These are phyloP conservation scores for Tuber aestivum DNA, from an alignment of 495 filamentous ascomycete species.

Conservation along the genomic window DNA sequence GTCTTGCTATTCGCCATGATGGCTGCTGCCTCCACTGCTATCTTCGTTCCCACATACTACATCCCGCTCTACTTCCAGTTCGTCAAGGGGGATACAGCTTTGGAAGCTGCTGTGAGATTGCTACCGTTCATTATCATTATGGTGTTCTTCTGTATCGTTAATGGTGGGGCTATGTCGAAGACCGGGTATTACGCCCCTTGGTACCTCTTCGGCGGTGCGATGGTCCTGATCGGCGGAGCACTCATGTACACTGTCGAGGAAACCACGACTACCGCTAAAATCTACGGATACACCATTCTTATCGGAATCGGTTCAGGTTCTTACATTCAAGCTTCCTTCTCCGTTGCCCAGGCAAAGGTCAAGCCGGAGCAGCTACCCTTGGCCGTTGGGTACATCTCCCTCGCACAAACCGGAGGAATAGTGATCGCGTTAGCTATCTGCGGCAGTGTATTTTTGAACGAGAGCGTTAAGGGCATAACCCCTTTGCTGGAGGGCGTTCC, in stretches of 20 bases:
- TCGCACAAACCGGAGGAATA: slow-evolving; percentile 52
- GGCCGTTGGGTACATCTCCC: slow-evolving; percentile 52
- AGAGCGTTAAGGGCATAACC: slow-evolving; percentile 41
- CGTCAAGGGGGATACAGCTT: slow-evolving; percentile 42
- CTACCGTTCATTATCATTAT: slow-evolving; percentile 55
- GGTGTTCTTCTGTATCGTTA: slow-evolving; percentile 48
- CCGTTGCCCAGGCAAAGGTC: slow-evolving; percentile 52
- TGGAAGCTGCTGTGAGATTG: slow-evolving; percentile 46
- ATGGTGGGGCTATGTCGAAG: slow-evolving; percentile 51
- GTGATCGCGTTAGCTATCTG: slow-evolving; percentile 55
- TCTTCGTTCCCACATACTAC: slow-evolving; percentile 51
- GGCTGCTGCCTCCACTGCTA: slow-evolving; percentile 42
- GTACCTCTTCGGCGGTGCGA: slow-evolving; percentile 50
- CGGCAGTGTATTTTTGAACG: slow-evolving; percentile 54
- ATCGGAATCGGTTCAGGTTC: slow-evolving; percentile 53
- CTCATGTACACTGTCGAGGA: slow-evolving; percentile 49
- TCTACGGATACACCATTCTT: slow-evolving; percentile 55
- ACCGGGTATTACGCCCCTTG: slow-evolving; percentile 56
- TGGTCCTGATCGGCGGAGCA: slow-evolving; percentile 50
- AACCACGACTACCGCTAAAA: slow-evolving; percentile 40
- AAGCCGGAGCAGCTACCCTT: slow-evolving; percentile 43
- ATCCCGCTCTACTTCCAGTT: slow-evolving; percentile 53
- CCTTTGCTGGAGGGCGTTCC: slow-evolving; percentile 45
- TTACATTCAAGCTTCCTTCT: slow-evolving; percentile 51
- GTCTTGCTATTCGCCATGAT: slow-evolving; percentile 48